Evolutionary conservation across 371 early-diverging fungal genomes (phyloP).

Genomic region (Parasitella parasitica): DNA sequence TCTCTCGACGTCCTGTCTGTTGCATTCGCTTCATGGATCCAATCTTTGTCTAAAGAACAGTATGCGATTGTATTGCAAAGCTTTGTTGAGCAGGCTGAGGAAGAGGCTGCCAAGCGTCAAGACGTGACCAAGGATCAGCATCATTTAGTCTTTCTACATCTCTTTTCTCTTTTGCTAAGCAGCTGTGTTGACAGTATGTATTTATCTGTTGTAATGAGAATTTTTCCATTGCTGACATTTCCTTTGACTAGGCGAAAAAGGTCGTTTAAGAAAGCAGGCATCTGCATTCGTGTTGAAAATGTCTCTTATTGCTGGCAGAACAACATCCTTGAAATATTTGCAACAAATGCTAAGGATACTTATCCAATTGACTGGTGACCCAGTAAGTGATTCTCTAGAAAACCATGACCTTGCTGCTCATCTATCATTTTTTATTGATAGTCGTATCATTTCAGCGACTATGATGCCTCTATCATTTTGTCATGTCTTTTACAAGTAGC

Average conservation of each 20-base stretch:
- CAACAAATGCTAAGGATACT: constrained; percentile 37
- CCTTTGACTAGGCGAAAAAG: constrained; percentile 40
- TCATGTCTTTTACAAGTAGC: constrained; percentile 36
- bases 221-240: neutral
- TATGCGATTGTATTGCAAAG: constrained; percentile 24
- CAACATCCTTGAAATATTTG: constrained; percentile 34
- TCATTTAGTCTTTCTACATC: constrained; percentile 29
- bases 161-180: constrained; percentile 21
- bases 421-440: constrained; percentile 1
- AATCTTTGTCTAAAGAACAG: constrained; percentile 28
- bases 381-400: constrained; percentile 21
- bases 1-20: constrained; percentile 12
- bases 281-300: constrained; percentile 37
- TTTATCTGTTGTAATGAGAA: too few species aligned
- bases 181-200: constrained; percentile 20
- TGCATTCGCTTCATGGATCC: constrained; percentile 34
- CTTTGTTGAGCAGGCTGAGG: constrained; percentile 24
- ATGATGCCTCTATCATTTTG: constrained; percentile 35
- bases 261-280: constrained; percentile 39
- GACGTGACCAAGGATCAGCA: constrained; percentile 24
- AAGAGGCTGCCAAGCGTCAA: constrained; percentile 22
- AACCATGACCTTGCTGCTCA: neutral
- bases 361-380: constrained; percentile 36
- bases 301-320: constrained; percentile 37
- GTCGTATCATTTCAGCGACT: constrained; percentile 21